Conservation (phyloP, 306 rosid species). For the Ceratonia siliqua region DNA sequence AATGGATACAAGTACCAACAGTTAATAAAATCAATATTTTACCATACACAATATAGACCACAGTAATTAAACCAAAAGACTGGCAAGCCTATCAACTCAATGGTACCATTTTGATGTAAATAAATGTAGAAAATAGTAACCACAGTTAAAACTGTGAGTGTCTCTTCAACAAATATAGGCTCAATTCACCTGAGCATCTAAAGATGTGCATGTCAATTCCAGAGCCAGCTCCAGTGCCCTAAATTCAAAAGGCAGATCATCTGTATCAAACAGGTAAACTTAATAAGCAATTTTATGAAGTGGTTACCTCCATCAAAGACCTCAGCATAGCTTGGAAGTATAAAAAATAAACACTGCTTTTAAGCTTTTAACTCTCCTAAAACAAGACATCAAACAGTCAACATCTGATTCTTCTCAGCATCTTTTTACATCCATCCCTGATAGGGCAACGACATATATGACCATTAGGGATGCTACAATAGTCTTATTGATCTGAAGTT, state of each 20-base stretch:
- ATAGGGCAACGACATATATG: slow-evolving; percentile 4
- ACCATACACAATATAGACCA: not conserved
- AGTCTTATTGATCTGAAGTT: slow-evolving; percentile 9
- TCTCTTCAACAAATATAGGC: slow-evolving; percentile 19
- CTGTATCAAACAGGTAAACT: slow-evolving; percentile 53
- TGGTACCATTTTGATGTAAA: not conserved
- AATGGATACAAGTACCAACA: not conserved
- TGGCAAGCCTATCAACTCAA: not conserved
- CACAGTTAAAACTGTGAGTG: slow-evolving; percentile 3
- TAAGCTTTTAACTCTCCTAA: not conserved
- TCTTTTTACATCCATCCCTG: slow-evolving; percentile 1
- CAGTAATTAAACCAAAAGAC: not conserved
- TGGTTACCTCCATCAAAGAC: not conserved
- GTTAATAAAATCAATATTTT: slow-evolving; percentile 26
- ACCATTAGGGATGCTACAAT: not conserved
- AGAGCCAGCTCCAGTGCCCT: slow-evolving; percentile 91
- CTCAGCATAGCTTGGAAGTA: not conserved
- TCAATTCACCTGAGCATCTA: slow-evolving; percentile 80
- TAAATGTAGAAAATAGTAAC: not conserved
- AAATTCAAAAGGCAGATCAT: slow-evolving; percentile 90
- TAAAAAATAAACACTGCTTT: not conserved
- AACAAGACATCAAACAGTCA: slow-evolving; percentile 12
- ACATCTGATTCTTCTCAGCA: slow-evolving; percentile 23
- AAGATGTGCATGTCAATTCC: slow-evolving; percentile 83
- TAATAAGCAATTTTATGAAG: slow-evolving; percentile 33